phyloP scores from a whole-genome alignment of 345 rosid species.

The Arabis hirsuta region DNA sequence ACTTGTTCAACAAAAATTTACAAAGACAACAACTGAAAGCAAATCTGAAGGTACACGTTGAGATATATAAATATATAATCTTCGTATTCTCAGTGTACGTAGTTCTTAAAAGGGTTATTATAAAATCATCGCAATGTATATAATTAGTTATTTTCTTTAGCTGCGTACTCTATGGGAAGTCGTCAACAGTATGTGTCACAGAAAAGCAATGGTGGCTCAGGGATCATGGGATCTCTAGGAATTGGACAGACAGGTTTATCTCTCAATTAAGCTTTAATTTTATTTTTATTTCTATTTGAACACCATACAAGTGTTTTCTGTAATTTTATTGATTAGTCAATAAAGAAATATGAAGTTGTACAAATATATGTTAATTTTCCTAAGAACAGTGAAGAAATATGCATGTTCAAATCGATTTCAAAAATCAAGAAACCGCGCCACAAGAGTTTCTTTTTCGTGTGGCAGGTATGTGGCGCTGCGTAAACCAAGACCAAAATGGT shows the following conservation, averaged over 20 bases:
- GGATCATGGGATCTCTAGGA: constrained; percentile 2
- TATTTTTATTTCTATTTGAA: too few species aligned
- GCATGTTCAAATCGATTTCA: too few species aligned
- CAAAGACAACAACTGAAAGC: background rate
- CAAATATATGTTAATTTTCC: background rate
- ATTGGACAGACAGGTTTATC: constrained; percentile 23
- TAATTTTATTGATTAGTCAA: background rate
- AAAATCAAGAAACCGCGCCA: background rate
- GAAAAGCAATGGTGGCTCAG: background rate
- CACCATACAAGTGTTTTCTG: background rate
- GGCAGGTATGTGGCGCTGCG: constrained; percentile 21
- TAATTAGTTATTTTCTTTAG: background rate
- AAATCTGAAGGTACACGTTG: constrained; percentile 1
- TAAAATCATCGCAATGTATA: background rate
- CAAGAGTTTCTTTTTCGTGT: background rate
- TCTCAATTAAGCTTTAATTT: constrained; percentile 10
- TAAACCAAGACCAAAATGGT: constrained; percentile 18
- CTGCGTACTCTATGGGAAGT: background rate
- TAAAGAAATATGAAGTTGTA: too few species aligned
- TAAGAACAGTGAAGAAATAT: background rate
- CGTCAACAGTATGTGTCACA: background rate
- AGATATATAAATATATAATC: too few species aligned
- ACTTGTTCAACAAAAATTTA: background rate
- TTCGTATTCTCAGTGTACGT: too few species aligned
- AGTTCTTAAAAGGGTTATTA: background rate